Conservation (phyloP, 1,284 basidiomycete genomes). For the Malassezia yamatoensis region DNA sequence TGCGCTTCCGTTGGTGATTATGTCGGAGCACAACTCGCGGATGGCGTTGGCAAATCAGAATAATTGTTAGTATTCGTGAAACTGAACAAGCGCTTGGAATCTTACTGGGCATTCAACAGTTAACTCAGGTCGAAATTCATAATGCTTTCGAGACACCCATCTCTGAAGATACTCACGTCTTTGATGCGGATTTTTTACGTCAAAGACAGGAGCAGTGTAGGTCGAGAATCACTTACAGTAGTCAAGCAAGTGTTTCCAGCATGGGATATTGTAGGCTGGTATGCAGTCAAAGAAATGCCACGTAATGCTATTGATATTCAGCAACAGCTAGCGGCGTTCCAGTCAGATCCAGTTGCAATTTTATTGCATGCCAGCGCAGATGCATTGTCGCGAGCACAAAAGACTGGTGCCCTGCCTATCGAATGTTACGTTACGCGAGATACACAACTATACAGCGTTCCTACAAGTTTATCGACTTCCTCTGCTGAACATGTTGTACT, state of each 20-base stretch:
- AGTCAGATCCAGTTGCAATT: background rate
- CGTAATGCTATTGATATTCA: background rate
- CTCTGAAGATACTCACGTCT: background rate
- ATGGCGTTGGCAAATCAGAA: background rate
- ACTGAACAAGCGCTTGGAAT: constrained; percentile 11
- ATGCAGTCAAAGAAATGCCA: background rate
- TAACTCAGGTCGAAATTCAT: background rate
- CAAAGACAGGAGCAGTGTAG: constrained; percentile 6
- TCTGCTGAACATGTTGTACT: constrained; percentile 48
- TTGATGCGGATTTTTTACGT: background rate
- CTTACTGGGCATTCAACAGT: background rate
- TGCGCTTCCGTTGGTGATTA: constrained; percentile 4
- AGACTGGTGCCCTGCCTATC: background rate
- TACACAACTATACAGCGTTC: background rate
- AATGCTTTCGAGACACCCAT: constrained; percentile 1
- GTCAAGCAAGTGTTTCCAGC: constrained; percentile 11
- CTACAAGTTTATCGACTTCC: constrained; percentile 51
- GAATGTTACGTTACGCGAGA: background rate
- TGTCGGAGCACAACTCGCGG: constrained; percentile 7
- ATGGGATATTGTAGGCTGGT: constrained; percentile 8
- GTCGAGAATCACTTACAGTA: background rate
- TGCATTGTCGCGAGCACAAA: background rate
- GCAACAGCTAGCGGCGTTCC: background rate
- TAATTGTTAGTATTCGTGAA: background rate
- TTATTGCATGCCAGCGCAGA: background rate